A percentile compares a stretch with the other conserved stretches of the same genome.
Conservation (phyloP, 176 grass and related monocot species). For the Oropetium thomaeum region DNA sequence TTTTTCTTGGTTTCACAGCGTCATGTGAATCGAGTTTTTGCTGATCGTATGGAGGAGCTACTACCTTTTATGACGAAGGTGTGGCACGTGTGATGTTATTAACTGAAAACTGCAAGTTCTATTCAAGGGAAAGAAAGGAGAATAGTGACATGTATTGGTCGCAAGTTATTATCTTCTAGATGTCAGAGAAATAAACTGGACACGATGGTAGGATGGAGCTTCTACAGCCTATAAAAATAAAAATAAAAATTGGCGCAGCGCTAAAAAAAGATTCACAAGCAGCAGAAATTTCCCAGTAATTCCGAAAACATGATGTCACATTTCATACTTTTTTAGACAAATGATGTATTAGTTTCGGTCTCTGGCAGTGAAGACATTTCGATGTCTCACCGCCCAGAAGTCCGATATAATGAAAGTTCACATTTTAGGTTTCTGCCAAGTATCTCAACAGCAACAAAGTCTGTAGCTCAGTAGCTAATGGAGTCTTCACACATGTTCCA, state of each 20-base stretch:
- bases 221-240: neutral
- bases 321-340: neutral
- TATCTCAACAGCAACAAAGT: conserved; percentile 18
- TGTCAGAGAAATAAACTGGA: conserved; percentile 6
- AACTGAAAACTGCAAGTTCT: neutral
- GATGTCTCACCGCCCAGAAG: neutral
- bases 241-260: neutral
- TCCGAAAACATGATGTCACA: neutral
- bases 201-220: neutral
- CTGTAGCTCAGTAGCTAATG: neutral
- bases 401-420: conserved; percentile 3
- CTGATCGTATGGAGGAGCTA: neutral
- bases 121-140: neutral
- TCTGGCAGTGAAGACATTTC: neutral
- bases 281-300: neutral
- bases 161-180: conserved; percentile 5
- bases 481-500: neutral
- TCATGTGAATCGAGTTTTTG: neutral
- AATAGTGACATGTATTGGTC: neutral
- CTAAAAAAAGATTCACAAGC: neutral
- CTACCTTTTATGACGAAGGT: neutral
- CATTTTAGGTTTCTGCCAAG: neutral
- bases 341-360: neutral
- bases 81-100: conserved; percentile 9
- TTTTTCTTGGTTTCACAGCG: neutral